phyloP scores from a whole-genome alignment of 805 yeast species.

The Kodamaea laetipori region DNA sequence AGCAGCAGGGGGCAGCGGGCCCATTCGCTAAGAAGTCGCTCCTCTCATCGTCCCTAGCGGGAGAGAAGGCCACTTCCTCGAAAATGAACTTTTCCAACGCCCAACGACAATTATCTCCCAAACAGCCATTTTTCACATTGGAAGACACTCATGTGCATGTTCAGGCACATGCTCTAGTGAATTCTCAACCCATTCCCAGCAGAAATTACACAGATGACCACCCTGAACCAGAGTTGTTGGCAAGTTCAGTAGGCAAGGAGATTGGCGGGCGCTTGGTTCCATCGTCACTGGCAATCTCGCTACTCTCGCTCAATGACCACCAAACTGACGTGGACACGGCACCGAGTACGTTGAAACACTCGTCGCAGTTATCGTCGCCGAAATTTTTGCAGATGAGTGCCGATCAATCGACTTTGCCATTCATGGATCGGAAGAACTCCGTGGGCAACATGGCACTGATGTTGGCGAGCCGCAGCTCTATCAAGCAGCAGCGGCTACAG shows the following conservation, averaged over 20 bases:
- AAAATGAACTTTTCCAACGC: slow-evolving; percentile 3
- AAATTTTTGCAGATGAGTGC: slow-evolving; percentile 4
- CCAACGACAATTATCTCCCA: slow-evolving; percentile 5
- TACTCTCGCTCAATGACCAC: slow-evolving; percentile 34
- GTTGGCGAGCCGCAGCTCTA: slow-evolving; percentile 23
- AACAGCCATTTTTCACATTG: slow-evolving; percentile 16
- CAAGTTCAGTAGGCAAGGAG: slow-evolving; percentile 46
- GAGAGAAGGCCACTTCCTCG: slow-evolving; percentile 18
- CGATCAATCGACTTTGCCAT: background rate
- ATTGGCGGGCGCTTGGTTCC: slow-evolving; percentile 43
- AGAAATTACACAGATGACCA: slow-evolving; percentile 32
- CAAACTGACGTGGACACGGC: slow-evolving; percentile 13
- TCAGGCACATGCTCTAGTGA: slow-evolving; percentile 10
- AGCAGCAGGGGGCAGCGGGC: background rate
- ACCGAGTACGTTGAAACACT: slow-evolving; percentile 8
- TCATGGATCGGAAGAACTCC: slow-evolving; percentile 23
- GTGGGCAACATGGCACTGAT: slow-evolving; percentile 16
- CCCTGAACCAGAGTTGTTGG: slow-evolving; percentile 47
- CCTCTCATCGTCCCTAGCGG: slow-evolving; percentile 31
- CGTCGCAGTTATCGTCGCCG: slow-evolving; percentile 7
- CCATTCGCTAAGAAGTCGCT: slow-evolving; percentile 20
- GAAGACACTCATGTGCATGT: slow-evolving; percentile 17
- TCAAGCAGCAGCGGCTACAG: slow-evolving; percentile 37
- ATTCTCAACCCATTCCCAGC: background rate
- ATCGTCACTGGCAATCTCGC: slow-evolving; percentile 44